Evolutionary conservation across 2,329 filamentous ascomycete genomes (phyloP).

Genomic region (Trichoderma sp.): DNA sequence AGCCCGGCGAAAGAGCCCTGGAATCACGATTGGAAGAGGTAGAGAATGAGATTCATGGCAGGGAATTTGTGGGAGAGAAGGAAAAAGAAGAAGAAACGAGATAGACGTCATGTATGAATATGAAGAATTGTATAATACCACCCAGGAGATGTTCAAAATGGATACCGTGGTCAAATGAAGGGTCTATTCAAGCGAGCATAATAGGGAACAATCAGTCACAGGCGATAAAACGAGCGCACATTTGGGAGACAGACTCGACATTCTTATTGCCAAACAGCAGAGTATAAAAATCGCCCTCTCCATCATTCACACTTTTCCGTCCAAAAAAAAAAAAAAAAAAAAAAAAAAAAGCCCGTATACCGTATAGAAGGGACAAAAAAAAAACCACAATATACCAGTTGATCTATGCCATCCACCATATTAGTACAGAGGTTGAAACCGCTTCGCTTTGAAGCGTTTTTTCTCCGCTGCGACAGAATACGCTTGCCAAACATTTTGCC

Average conservation of each 20-base stretch:
- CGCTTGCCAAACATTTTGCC: slow-evolving; percentile 23
- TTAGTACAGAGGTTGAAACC: slow-evolving; percentile 32
- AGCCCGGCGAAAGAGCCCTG: slow-evolving; percentile 75
- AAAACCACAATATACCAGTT: slow-evolving; percentile 11
- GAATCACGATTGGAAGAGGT: slow-evolving; percentile 88
- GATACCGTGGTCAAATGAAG: neutral
- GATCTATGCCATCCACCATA: slow-evolving; percentile 29
- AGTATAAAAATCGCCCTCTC: neutral
- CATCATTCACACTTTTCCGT: slow-evolving; percentile 6
- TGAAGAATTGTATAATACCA: slow-evolving; percentile 17
- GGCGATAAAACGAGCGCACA: neutral
- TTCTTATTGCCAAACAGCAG: slow-evolving; percentile 23
- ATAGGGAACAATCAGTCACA: neutral
- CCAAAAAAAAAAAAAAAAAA: neutral
- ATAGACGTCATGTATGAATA: slow-evolving; percentile 16
- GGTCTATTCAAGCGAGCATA: neutral
- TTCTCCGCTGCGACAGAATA: slow-evolving; percentile 23
- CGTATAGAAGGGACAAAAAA: neutral
- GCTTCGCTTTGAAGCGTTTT: slow-evolving; percentile 22
- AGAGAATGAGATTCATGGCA: slow-evolving; percentile 30
- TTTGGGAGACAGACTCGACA: slow-evolving; percentile 25
- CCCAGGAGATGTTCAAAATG: neutral
- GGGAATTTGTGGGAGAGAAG: too few relatives aligned
- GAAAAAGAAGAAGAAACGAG: neutral
- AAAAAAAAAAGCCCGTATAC: neutral